Evolutionary conservation across 345 rosid genomes (phyloP), one percentile per base, ranked within the genome.

Genomic region (Lepidium aucheri): DNA sequence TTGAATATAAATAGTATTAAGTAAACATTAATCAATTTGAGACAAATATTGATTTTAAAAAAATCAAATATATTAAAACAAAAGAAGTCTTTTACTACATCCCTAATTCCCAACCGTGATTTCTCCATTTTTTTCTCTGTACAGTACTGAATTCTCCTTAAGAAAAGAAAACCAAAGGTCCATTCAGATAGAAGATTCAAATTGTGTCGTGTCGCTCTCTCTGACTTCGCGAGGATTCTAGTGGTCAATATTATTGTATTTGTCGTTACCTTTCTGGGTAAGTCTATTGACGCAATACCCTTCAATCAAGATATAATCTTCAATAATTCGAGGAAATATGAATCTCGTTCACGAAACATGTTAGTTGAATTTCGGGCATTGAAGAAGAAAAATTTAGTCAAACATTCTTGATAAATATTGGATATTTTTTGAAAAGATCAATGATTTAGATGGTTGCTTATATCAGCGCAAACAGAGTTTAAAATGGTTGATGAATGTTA

Each of bases 401-500:
- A 33, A 63, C 52, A 33, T 13, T 64, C 30, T 20, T 20, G 60
- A 34, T 8, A 33, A 13, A 69, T n/a, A n/a, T n/a, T n/a, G 41
- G 53, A 36, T 70, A 67, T 41, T 44, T 70, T 53, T 41, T 36
- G 8, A 8, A 22, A 55, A 36, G 68, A 68, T 51, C 17, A 44
- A 51, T 28, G 42, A 28, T 9, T 74, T 53, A 60, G 62, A 53
- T 53, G 36, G 24, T 65, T 70, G 67, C 15, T 39, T 39, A 13
- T 39, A 39, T 39, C 15, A 13, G 6, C n/a, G n/a, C n/a, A n/a
- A n/a, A n/a, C n/a, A 4, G 2, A 0, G 26, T 24, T 24, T 4
- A 39, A 5, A 4, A 39, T 3, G 15, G 15, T 24, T 24, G 26
- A 68, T 67, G 70, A 60, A 49, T 50, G 43, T 17, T 35, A 74